A percentile compares a stretch with the other conserved stretches of the same genome.
Conservation (phyloP, 148 eudicot genomes). For the Fagopyrum tataricum region DNA sequence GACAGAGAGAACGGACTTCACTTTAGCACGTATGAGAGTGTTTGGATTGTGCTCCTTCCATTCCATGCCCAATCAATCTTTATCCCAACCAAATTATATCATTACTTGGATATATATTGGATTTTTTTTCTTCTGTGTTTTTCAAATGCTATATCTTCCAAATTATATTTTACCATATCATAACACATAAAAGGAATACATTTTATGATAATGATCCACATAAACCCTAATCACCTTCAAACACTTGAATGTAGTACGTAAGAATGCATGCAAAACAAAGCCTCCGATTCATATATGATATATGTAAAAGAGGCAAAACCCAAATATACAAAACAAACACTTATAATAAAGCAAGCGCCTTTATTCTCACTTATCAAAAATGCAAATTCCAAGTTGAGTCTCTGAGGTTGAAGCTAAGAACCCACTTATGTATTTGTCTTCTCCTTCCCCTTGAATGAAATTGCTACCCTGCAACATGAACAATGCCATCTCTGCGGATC, state of each 20-base stretch:
- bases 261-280: conserved; percentile 11
- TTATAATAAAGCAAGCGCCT: not conserved
- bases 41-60: too few relatives aligned
- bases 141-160: too few relatives aligned
- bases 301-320: not conserved
- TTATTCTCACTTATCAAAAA: conserved; percentile 47
- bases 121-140: too few relatives aligned
- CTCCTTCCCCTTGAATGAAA: not conserved
- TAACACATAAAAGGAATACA: conserved; percentile 1
- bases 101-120: not conserved
- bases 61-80: not conserved
- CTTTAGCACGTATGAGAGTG: too few relatives aligned
- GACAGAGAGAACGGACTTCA: too few relatives aligned
- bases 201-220: not conserved
- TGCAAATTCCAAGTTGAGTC: conserved; percentile 55
- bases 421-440: conserved; percentile 32
- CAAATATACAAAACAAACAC: not conserved
- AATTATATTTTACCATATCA: not conserved
- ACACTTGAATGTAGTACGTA: too few relatives aligned
- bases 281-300: not conserved
- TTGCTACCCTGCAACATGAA: conserved; percentile 45
- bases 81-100: not conserved
- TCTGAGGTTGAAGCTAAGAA: conserved; percentile 41
- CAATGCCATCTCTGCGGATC: conserved; percentile 31
- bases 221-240: not conserved